Base-by-base conservation (phyloP, 169 alveolate species). In the Plasmodium chabaudi region DNA sequence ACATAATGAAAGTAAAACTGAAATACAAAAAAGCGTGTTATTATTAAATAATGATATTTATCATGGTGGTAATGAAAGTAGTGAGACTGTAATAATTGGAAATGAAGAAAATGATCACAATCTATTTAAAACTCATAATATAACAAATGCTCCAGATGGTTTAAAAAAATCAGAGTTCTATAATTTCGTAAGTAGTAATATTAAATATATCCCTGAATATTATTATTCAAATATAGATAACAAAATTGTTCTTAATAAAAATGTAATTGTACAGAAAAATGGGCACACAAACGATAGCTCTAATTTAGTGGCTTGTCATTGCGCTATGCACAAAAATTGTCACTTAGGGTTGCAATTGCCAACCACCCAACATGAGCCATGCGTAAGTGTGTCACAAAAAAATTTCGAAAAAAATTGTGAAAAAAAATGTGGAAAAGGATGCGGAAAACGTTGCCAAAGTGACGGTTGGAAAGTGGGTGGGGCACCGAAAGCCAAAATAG, bases 21-120 rank as follows among this genome's bases (percentile, higher is more conserved):
- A 75, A 12, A 63, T 75, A 10, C 88, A 75, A 49, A 75, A 75
- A 2, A 75, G 88, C 19, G 64, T 75, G 15, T 47, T 75, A 51
- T 53, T 49, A 9, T 13, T 75, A 17, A 75, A 23, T 15, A 65
- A 25, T 23, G 64, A 64, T 42, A 63, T 71, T 1, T 13, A 17
- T 13, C 13, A 19, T 56, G 21, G 23, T 15, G 13, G 27, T 1
- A 68, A 75, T 19, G 88, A 57, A 19, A 75, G 88, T 15, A 63
- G 68, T 23, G 88, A 75, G 19, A 75, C 88, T 3, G 7, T 34
- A 34, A 3, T 34, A 4, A 4, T 17, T 34, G 77, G 2, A 46
- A 59, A 10, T 42, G 27, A 25, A 19, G 17, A 13, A 15, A 17
- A 19, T 10, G 9, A 67, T 34, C 19, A 67, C 13, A 12, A n/a